Evolutionary conservation across 1,284 basidiomycete species (phyloP).

Genomic region (Puccinia coronata): DNA sequence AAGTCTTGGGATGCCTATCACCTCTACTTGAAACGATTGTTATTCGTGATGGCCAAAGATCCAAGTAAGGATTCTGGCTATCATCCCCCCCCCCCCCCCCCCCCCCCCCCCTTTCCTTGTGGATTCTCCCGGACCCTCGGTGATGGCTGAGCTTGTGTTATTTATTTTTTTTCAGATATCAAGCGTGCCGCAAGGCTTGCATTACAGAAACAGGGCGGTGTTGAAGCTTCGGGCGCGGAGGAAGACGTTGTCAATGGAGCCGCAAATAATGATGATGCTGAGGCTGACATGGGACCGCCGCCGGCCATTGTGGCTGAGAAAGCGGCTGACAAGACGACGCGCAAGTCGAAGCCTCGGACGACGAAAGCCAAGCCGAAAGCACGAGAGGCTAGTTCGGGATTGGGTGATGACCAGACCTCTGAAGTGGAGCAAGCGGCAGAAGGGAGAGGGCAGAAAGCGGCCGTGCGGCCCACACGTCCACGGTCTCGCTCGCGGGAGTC

Average conservation of each 20-base stretch:
- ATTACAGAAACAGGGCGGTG: conserved; percentile 30
- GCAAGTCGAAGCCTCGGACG: neutral
- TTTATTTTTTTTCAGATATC: conserved; percentile 20
- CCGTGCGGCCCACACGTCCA: neutral
- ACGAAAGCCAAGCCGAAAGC: neutral
- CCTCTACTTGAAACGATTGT: conserved; percentile 56
- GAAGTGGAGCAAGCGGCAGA: neutral
- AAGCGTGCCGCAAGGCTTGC: conserved; percentile 48
- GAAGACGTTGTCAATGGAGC: conserved; percentile 2
- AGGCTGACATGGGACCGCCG: neutral
- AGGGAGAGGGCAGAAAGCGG: neutral
- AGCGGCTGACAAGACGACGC: neutral
- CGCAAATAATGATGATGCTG: neutral
- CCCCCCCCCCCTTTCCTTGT: neutral
- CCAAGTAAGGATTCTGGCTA: conserved; percentile 20
- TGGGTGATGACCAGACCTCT: neutral
- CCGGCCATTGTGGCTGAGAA: too few relatives aligned
- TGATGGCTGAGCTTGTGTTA: neutral
- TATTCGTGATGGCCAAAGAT: conserved; percentile 55
- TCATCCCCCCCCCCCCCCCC: too few relatives aligned
- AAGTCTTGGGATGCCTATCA: conserved; percentile 57
- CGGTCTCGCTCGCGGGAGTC: neutral
- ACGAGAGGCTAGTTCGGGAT: neutral
- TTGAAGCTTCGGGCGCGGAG: neutral
- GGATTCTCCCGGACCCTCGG: too few relatives aligned